phyloP scores from a whole-genome alignment of 345 rosid genomes.

The Brassica cretica region DNA sequence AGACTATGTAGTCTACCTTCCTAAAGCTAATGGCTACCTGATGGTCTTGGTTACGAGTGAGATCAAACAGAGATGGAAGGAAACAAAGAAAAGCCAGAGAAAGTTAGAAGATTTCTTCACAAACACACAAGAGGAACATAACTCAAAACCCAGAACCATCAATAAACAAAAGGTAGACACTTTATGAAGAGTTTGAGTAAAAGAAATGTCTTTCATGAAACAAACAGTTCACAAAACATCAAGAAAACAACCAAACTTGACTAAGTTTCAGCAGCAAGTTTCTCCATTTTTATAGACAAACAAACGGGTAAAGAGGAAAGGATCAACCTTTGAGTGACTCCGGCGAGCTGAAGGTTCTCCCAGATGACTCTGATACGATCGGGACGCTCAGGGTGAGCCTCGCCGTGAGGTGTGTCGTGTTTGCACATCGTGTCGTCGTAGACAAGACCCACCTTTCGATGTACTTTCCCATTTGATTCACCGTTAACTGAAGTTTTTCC shows the following conservation, averaged over 20 bases:
- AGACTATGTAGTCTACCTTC: background rate
- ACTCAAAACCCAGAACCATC: constrained; percentile 6
- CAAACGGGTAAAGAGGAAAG: constrained; percentile 1
- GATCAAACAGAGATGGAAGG: background rate
- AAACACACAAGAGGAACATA: background rate
- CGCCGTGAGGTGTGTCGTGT: constrained; percentile 69
- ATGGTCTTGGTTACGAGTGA: background rate
- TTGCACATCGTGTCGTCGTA: constrained; percentile 89
- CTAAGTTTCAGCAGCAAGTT: constrained; percentile 4
- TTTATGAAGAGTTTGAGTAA: background rate
- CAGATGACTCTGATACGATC: constrained; percentile 73
- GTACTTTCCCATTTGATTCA: background rate
- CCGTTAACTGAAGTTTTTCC: constrained; percentile 12
- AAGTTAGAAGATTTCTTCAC: constrained; percentile 30
- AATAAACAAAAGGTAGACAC: constrained; percentile 14
- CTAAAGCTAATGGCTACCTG: background rate
- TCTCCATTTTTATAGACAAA: background rate
- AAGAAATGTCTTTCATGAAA: background rate
- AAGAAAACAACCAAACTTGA: constrained; percentile 5
- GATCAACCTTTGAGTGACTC: constrained; percentile 60
- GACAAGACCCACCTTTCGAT: constrained; percentile 62
- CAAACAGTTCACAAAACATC: background rate
- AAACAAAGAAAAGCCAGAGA: constrained; percentile 12
- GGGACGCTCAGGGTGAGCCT: constrained; percentile 74
- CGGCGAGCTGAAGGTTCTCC: constrained; percentile 63